Percentiles rank a stretch among this genome's conserved stretches.
These are phyloP conservation scores for Hepatocystis sp. DNA, from an alignment of 169 alveolate species.

Conservation along the genomic window DNA sequence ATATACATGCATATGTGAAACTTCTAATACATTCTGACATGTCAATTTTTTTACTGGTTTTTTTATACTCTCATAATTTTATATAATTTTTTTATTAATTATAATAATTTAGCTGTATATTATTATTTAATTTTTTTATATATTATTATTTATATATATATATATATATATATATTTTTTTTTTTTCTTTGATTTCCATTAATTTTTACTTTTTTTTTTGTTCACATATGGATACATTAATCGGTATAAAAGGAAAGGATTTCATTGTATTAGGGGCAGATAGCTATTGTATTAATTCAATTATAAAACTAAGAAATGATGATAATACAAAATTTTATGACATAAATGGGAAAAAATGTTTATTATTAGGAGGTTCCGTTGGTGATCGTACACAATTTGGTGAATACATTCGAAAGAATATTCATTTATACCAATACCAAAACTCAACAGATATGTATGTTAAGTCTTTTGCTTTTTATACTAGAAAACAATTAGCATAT, in stretches of 20 bases:
- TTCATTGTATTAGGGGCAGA: slow-evolving; percentile 88
- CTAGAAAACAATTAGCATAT: slow-evolving; percentile 89
- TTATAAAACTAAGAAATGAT: slow-evolving; percentile 80
- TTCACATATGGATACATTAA: slow-evolving; percentile 87
- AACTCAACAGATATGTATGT: slow-evolving; percentile 86
- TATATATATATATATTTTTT: too few species aligned
- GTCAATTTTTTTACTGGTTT: too few species aligned
- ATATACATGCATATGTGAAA: too few species aligned
- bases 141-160: too few species aligned
- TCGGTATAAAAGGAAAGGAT: slow-evolving; percentile 88
- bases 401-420: slow-evolving; percentile 85
- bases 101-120: too few species aligned
- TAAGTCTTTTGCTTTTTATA: slow-evolving; percentile 88
- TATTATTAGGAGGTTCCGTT: slow-evolving; percentile 88
- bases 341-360: slow-evolving; percentile 84
- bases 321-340: slow-evolving; percentile 83
- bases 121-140: too few species aligned
- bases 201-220: neutral
- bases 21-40: too few species aligned
- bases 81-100: too few species aligned
- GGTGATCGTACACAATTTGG: slow-evolving; percentile 91
- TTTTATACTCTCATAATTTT: too few species aligned
- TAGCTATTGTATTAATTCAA: slow-evolving; percentile 82
- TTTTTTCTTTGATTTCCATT: neutral
- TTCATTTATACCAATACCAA: slow-evolving; percentile 86